Evolutionary conservation across 2,329 filamentous ascomycete genomes (phyloP).

Genomic region (Capronia americana): DNA sequence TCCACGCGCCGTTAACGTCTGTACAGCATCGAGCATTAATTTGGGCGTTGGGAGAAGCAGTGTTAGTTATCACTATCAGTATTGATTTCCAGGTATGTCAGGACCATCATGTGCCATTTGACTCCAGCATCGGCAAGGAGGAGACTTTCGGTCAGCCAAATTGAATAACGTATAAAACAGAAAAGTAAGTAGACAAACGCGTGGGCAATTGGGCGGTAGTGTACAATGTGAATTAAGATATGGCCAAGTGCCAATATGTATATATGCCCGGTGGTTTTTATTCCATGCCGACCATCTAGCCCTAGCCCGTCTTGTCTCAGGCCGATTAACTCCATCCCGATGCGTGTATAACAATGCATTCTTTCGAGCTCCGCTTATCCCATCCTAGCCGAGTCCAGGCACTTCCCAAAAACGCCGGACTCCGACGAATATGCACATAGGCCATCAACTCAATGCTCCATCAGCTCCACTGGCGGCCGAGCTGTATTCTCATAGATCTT

Average conservation of each 20-base stretch:
- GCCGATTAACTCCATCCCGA: neutral
- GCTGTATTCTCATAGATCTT: constrained; percentile 60
- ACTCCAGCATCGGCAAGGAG: neutral
- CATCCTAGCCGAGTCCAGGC: neutral
- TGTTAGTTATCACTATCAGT: neutral
- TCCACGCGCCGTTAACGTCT: neutral
- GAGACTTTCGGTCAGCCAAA: neutral
- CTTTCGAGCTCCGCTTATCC: neutral
- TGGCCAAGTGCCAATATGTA: neutral
- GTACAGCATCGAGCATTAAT: constrained; percentile 16
- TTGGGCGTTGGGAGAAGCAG: neutral
- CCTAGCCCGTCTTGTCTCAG: neutral
- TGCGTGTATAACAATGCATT: neutral
- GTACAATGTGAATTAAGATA: neutral
- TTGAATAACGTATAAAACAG: neutral
- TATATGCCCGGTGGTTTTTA: neutral
- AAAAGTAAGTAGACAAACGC: neutral
- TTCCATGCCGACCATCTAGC: neutral
- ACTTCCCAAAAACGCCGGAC: neutral
- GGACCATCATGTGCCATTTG: neutral
- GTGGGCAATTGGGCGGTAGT: neutral
- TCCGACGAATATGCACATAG: neutral
- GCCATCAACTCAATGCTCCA: constrained; percentile 46
- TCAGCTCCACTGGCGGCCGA: constrained; percentile 63
- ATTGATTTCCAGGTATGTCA: neutral